Percentiles rank a stretch among this genome's conserved stretches.
phyloP scores from a whole-genome alignment of 2,329 filamentous ascomycete genomes.

The Trichoderma oligosporum region DNA sequence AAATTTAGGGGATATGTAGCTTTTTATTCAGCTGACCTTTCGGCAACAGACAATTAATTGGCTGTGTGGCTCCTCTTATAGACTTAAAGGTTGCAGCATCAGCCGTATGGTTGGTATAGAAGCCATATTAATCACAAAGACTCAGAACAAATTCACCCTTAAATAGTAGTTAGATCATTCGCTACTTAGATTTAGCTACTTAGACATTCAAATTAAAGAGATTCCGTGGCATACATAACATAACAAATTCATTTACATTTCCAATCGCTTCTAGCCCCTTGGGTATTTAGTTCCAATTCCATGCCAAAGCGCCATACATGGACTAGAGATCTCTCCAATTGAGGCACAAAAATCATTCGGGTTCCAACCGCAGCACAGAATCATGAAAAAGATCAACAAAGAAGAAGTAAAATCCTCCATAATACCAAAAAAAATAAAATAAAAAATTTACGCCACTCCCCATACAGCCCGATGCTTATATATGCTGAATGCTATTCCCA shows the following conservation, averaged over 20 bases:
- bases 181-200: too few species aligned
- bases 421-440: not conserved
- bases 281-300: slow-evolving; percentile 15
- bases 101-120: not conserved
- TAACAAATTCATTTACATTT: not conserved
- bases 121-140: not conserved
- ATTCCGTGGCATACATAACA: not conserved
- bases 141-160: not conserved
- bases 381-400: not conserved
- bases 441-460: not conserved
- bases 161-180: too few species aligned
- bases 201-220: too few species aligned
- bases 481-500: slow-evolving; percentile 7
- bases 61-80: not conserved
- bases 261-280: not conserved
- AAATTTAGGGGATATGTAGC: too few species aligned
- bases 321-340: slow-evolving; percentile 11
- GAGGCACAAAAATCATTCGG: slow-evolving; percentile 1
- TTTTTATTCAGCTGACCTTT: slow-evolving; percentile 1
- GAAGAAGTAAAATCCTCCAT: not conserved
- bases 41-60: not conserved
- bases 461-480: slow-evolving; percentile 13
- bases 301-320: slow-evolving; percentile 11
- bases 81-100: not conserved
- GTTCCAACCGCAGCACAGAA: not conserved